These are phyloP conservation scores for Coix lacrymajobi DNA, from an alignment of 176 grass and related monocot genomes.

Conservation along the genomic window DNA sequence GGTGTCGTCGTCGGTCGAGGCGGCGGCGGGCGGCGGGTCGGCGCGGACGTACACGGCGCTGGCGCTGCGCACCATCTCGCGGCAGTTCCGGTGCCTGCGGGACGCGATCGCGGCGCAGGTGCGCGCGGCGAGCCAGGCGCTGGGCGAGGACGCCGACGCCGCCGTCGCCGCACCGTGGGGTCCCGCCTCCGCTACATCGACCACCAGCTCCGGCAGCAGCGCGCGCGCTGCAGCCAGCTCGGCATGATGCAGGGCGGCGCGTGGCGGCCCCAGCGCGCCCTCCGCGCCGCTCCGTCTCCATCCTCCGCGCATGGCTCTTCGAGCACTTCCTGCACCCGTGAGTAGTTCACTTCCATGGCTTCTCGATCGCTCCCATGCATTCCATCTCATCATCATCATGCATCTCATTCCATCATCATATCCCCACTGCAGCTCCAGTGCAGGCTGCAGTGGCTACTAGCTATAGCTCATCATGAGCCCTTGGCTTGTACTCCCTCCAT, in stretches of 20 bases:
- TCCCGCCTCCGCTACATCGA: conserved; percentile 88
- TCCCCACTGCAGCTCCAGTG: too few relatives aligned
- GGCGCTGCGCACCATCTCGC: conserved; percentile 89
- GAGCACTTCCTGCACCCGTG: conserved; percentile 99
- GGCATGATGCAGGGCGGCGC: conserved; percentile 97
- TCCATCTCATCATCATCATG: too few relatives aligned
- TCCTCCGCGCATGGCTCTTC: conserved; percentile 98
- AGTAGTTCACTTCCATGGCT: background rate
- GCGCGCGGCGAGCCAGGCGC: conserved; percentile 52
- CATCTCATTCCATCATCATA: too few relatives aligned
- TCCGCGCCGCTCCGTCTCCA: conserved; percentile 91
- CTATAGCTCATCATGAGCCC: background rate
- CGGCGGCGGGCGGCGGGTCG: conserved; percentile 53
- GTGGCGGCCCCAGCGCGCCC: conserved; percentile 87
- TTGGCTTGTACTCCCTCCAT: background rate
- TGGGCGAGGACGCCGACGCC: conserved; percentile 63
- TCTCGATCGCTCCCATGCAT: too few relatives aligned
- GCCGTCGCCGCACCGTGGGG: conserved; percentile 39
- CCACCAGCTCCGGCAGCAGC: conserved; percentile 94
- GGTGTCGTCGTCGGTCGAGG: conserved; percentile 75
- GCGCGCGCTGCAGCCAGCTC: conserved; percentile 86
- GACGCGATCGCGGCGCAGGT: conserved; percentile 83
- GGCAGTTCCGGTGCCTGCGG: conserved; percentile 89
- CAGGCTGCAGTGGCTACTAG: background rate
- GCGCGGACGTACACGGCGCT: conserved; percentile 89